Conservation (phyloP, 1,284 basidiomycete genomes). For the Sphagnurus paluster region DNA sequence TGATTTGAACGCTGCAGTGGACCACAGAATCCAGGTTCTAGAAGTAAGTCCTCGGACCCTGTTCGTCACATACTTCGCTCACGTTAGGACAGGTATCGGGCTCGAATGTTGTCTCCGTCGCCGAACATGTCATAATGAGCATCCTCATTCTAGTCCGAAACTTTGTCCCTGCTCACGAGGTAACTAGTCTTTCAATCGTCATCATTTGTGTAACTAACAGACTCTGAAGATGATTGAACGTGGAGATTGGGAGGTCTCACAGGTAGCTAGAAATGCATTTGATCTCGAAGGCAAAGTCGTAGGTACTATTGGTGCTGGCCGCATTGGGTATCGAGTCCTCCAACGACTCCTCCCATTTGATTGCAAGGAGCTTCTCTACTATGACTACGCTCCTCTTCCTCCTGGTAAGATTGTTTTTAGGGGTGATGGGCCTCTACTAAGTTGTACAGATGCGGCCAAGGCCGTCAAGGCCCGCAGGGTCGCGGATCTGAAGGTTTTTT, state of each 20-base stretch:
- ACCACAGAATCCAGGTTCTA: slow-evolving; percentile 80
- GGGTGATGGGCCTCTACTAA: neutral
- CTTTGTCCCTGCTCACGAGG: slow-evolving; percentile 81
- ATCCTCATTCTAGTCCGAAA: slow-evolving; percentile 88
- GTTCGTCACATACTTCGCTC: neutral
- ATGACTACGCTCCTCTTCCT: slow-evolving; percentile 88
- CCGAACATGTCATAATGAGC: slow-evolving; percentile 81
- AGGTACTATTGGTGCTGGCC: slow-evolving; percentile 84
- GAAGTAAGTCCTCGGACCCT: slow-evolving; percentile 44
- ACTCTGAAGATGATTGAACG: slow-evolving; percentile 75
- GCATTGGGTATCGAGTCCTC: slow-evolving; percentile 90
- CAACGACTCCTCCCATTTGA: slow-evolving; percentile 88
- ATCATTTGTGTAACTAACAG: too few relatives aligned
- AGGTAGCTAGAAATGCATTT: slow-evolving; percentile 78
- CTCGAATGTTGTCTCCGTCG: slow-evolving; percentile 89
- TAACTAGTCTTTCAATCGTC: slow-evolving; percentile 30
- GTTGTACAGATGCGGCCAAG: slow-evolving; percentile 58
- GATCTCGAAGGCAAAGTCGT: slow-evolving; percentile 93
- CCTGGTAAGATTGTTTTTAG: slow-evolving; percentile 39
- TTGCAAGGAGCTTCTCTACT: slow-evolving; percentile 91
- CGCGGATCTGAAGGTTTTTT: slow-evolving; percentile 67
- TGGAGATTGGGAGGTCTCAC: slow-evolving; percentile 85
- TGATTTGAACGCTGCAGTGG: slow-evolving; percentile 87
- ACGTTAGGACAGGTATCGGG: slow-evolving; percentile 58
- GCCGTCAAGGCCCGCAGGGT: slow-evolving; percentile 77